Base-by-base conservation (phyloP, 495 filamentous ascomycete genomes). In the Chaetomium cochliodes region DNA sequence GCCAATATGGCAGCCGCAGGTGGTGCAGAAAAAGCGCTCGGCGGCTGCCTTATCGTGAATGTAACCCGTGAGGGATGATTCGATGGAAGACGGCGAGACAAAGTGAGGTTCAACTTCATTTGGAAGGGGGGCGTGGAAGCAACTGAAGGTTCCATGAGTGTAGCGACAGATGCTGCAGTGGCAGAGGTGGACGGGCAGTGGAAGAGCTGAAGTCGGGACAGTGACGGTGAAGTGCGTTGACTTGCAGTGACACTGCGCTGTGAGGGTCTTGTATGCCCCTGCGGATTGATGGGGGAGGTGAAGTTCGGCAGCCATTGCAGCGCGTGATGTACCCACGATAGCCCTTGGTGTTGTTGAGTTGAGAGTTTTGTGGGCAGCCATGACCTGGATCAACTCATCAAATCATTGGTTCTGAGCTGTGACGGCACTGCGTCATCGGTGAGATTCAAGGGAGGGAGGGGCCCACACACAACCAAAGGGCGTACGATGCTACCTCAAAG, bases 1-100 rank as follows among this genome's bases (percentile, higher is more conserved):
- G 41, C 87, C 85, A 65, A 85, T 79, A 67, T 89, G 85, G 46
- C 84, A 81, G 59, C 88, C 88, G 69, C 90, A 92, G 30, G 78
- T 85, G 39, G 73, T 72, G 78, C 90, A 92, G 78, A 90, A 90
- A 67, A 85, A 84, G n/a, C 85, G 84, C 41, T 77, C 81, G 5
- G 84, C 60, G 39, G 79, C 70, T 15, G 80, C 63, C 8, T 52
- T 65, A 6, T 49, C 50, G 65, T 82, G 78, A 52, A 72, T 73
- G 72, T 90, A 90, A 23, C 77, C 67, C 11, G 76, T 78, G 5
- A 87, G 68, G 1, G 72, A 73, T 16, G 63, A 50, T 16, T 80
- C 66, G n/a, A 80, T 66, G 16, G 72, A 74, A 12, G 69, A 75
- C 1, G 76, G 77, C 16, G 70, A 65, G 57, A 77, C 71, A 26